Conservation (phyloP, 305 asterid species). For the Solanum hybrid region DNA sequence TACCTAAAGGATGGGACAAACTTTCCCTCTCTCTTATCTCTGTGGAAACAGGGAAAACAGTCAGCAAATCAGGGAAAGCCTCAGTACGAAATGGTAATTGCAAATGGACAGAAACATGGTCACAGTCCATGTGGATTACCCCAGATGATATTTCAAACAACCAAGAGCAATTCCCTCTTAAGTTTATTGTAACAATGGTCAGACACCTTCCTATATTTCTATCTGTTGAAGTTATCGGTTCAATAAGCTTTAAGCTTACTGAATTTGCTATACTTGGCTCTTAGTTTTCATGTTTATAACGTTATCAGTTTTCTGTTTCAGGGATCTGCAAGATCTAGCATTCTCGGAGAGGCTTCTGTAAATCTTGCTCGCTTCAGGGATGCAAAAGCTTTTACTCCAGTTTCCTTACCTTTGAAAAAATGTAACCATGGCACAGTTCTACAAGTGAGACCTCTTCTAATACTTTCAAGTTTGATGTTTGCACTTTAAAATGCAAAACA, state of each 20-base stretch:
- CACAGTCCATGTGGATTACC: conserved; percentile 40
- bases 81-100: conserved; percentile 32
- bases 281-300: background rate
- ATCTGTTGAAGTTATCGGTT: background rate
- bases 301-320: background rate
- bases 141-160: conserved; percentile 17
- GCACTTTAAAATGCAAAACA: conserved; percentile 23
- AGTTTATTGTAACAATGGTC: conserved; percentile 34
- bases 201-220: conserved; percentile 4
- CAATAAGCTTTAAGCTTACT: background rate
- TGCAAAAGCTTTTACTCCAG: conserved; percentile 16
- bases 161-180: conserved; percentile 19
- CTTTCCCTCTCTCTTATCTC: conserved; percentile 31
- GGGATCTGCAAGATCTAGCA: conserved; percentile 35
- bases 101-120: conserved; percentile 47
- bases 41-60: conserved; percentile 28
- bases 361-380: conserved; percentile 23
- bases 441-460: conserved; percentile 22
- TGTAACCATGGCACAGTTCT: conserved; percentile 31
- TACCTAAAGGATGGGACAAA: conserved; percentile 54
- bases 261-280: background rate
- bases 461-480: conserved; percentile 28
- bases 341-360: conserved; percentile 35
- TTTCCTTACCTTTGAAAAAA: conserved; percentile 34
- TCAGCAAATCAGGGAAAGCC: conserved; percentile 28